Conservation (phyloP, 169 alveolate species). For the Neospora caninum region DNA sequence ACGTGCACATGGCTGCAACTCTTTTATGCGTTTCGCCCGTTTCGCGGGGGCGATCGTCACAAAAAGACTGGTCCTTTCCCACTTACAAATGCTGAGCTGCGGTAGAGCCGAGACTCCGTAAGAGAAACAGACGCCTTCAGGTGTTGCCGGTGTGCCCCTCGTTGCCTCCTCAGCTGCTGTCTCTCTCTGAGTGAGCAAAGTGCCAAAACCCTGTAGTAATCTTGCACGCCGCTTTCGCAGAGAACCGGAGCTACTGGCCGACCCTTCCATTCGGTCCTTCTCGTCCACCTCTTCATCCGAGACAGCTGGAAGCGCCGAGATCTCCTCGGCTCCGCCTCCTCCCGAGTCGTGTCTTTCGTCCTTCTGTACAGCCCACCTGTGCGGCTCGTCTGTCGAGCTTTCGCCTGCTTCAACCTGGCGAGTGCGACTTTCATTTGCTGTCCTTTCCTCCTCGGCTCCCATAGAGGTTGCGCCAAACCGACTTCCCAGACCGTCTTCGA, state of each 20-base stretch:
- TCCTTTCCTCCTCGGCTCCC: too few relatives aligned
- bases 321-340: neutral
- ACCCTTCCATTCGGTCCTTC: neutral
- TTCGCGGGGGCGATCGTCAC: too few relatives aligned
- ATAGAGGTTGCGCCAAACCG: too few relatives aligned
- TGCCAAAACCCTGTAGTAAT: neutral
- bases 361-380: neutral
- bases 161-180: neutral
- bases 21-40: too few relatives aligned
- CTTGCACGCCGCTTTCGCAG: neutral
- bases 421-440: too few relatives aligned
- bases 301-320: too few relatives aligned
- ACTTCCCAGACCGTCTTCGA: too few relatives aligned
- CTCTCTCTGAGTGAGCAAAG: neutral
- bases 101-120: constrained; percentile 6
- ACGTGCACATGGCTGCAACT: too few relatives aligned
- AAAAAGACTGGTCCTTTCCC: neutral
- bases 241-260: neutral
- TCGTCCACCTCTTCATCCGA: neutral
- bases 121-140: neutral
- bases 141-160: neutral
- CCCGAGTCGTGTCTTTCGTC: neutral
- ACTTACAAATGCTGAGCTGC: constrained; percentile 14
- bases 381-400: too few relatives aligned
- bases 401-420: too few relatives aligned